These are phyloP conservation scores for Chenopodium suecicum DNA, from an alignment of 148 eudicot genomes.

Conservation along the genomic window DNA sequence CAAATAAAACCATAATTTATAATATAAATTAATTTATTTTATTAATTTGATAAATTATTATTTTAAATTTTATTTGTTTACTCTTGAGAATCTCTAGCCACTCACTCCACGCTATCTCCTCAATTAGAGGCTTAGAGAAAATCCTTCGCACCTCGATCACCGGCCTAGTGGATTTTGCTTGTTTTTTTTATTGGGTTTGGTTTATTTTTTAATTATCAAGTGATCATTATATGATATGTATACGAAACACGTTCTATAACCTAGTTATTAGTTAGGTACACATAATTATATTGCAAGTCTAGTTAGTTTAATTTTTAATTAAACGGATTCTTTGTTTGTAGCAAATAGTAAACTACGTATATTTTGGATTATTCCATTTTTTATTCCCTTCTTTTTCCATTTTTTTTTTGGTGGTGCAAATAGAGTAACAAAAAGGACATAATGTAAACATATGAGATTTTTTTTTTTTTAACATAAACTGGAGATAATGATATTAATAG, in stretches of 20 bases:
- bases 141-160: constrained; percentile 20
- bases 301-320: no score
- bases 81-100: constrained; percentile 28
- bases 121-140: constrained; percentile 18
- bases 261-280: constrained; percentile 3
- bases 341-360: not conserved
- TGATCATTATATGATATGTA: constrained; percentile 22
- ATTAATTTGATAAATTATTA: not conserved
- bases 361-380: no score
- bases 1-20: no score
- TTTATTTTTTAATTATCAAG: not conserved
- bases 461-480: no score
- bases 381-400: no score
- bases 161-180: constrained; percentile 24
- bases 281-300: not conserved
- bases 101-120: constrained; percentile 42
- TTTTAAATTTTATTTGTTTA: not conserved
- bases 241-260: constrained; percentile 30
- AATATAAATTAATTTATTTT: not conserved
- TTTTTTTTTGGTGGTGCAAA: no score
- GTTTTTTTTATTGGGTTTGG: not conserved
- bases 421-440: no score
- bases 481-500: no score
- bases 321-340: not conserved
- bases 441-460: no score